Conservation (phyloP, 1,284 basidiomycete genomes). For the Pseudozyma sp. region DNA sequence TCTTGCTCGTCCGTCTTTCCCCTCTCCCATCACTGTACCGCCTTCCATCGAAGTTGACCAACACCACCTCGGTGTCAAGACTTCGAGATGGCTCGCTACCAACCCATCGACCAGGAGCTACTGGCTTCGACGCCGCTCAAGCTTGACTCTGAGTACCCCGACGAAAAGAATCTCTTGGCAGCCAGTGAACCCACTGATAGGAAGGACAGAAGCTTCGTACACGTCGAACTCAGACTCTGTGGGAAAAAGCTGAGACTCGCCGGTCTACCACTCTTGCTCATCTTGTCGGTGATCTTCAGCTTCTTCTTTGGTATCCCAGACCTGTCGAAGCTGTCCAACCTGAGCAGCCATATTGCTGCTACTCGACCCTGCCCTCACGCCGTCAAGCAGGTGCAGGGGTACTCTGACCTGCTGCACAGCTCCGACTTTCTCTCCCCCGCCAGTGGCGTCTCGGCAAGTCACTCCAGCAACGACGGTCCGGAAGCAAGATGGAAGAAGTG, state of each 20-base stretch:
- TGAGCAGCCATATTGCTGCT: neutral
- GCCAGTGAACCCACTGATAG: neutral
- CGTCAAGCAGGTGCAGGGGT: slow-evolving; percentile 11
- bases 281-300: neutral
- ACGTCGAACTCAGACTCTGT: neutral
- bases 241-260: neutral
- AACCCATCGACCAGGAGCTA: slow-evolving; percentile 8
- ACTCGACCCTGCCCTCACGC: slow-evolving; percentile 11
- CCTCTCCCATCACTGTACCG: neutral
- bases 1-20: neutral
- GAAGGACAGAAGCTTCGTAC: neutral
- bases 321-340: neutral
- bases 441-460: neutral
- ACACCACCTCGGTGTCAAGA: neutral
- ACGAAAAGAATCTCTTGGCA: neutral
- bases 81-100: slow-evolving; percentile 10
- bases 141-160: slow-evolving; percentile 7
- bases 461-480: slow-evolving; percentile 4
- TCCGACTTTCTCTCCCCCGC: slow-evolving; percentile 6
- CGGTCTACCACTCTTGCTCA: neutral
- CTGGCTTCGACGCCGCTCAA: slow-evolving; percentile 22
- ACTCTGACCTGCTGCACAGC: slow-evolving; percentile 13
- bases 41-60: neutral
- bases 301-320: neutral
- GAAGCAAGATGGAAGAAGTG: slow-evolving; percentile 33